These are phyloP conservation scores for Leishmania tropica DNA, from an alignment of 208 protist species.

Conservation along the genomic window DNA sequence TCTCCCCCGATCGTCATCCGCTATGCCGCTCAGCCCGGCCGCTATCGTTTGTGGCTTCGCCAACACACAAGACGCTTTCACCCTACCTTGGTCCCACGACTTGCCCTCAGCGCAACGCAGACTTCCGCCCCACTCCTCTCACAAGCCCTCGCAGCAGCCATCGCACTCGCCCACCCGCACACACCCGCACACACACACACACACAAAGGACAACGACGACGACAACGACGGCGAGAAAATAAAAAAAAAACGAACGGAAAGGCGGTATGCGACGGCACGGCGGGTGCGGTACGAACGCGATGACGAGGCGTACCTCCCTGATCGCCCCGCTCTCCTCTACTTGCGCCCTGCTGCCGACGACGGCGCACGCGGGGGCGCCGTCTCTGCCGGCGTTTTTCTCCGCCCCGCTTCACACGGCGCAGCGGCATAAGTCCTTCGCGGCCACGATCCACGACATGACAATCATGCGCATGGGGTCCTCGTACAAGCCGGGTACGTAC, in stretches of 20 bases:
- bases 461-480: slow-evolving; percentile 37
- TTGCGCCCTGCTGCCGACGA: neutral
- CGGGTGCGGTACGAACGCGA: neutral
- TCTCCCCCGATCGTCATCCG: neutral
- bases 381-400: neutral
- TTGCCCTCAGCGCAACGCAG: neutral
- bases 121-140: neutral
- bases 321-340: neutral
- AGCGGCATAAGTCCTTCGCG: slow-evolving; percentile 40
- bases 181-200: neutral
- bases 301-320: neutral
- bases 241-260: neutral
- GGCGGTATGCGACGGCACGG: neutral
- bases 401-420: slow-evolving; percentile 1
- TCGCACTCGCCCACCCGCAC: neutral
- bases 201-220: neutral
- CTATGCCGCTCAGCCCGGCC: neutral
- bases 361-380: neutral
- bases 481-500: slow-evolving; percentile 37
- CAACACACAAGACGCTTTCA: neutral
- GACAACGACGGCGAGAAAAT: neutral
- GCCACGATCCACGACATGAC: slow-evolving; percentile 45
- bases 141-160: neutral
- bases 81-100: neutral
- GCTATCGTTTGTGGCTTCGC: neutral